phyloP scores from a whole-genome alignment of 2,329 filamentous ascomycete species.

The Aspergillus tubingensis region DNA sequence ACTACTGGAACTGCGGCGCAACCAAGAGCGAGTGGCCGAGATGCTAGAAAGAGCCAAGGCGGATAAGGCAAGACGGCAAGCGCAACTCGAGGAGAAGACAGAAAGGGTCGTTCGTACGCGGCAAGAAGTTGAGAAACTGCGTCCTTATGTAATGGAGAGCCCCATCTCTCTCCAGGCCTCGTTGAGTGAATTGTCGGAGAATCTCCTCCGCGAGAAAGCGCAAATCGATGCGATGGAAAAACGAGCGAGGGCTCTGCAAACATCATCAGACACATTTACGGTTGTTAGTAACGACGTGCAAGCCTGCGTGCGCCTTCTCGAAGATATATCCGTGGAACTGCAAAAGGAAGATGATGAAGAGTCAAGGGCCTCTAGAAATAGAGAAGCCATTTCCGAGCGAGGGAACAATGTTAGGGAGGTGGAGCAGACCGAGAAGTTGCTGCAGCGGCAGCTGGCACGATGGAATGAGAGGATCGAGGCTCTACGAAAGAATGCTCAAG shows the following conservation, averaged over 20 bases:
- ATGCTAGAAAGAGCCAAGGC: constrained; percentile 80
- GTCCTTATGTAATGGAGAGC: constrained; percentile 89
- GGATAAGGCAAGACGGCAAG: constrained; percentile 75
- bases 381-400: constrained; percentile 83
- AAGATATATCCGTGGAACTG: constrained; percentile 82
- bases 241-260: constrained; percentile 84
- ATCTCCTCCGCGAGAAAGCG: constrained; percentile 73
- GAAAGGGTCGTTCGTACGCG: constrained; percentile 63
- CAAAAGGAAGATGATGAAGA: constrained; percentile 90
- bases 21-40: constrained; percentile 79
- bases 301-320: constrained; percentile 82
- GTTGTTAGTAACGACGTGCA: constrained; percentile 83
- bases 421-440: constrained; percentile 79
- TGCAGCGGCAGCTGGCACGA: constrained; percentile 80
- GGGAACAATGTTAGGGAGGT: constrained; percentile 90
- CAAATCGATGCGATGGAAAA: constrained; percentile 88
- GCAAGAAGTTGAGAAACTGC: constrained; percentile 84
- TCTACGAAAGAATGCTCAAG: constrained; percentile 74
- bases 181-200: constrained; percentile 78
- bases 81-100: constrained; percentile 53
- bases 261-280: constrained; percentile 83
- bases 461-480: constrained; percentile 86
- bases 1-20: constrained; percentile 75
- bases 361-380: constrained; percentile 74
- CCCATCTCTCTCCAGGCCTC: constrained; percentile 79